Evolutionary conservation across 805 yeast species (phyloP), one percentile per base, ranked within the genome.

Genomic region (Scheffersomyces coipomensis): DNA sequence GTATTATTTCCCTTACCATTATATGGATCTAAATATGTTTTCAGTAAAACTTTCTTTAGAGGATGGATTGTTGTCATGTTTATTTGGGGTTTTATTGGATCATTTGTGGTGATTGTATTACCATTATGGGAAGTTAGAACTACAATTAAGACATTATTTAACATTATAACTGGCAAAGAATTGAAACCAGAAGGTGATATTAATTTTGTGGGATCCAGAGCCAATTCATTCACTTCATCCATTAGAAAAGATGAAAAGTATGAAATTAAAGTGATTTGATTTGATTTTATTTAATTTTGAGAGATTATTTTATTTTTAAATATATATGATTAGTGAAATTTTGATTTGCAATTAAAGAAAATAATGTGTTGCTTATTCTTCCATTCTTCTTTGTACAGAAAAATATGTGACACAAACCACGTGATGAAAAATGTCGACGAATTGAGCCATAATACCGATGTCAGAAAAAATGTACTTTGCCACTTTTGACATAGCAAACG

Each of bases 1-100:
- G 74, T 89, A 18, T 53, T 88, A 19, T 88, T 93, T 91, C 97
- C 97, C 53, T 85, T 88, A 88, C 96, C 97, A 48, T 83, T 89
- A 93, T 88, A 83, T 59, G 97, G 96, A 23, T 55, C 83, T 3
- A 73, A 76, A 3, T 88, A 88, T 55, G 70, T 88, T 29, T 89
- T 88, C 63, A 78, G 87, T 37, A 81, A 78, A 59, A 62, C 60
- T 40, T 87, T 87, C 65, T 89, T 88, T 62, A 85, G 93, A 5
- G 96, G 96, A 33, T 89, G 96, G 96, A 76, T 89, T 35, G 79
- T 75, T 26, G 95, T 88, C 22, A 80, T 83, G 44, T 78, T 89
- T 38, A 79, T 88, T 42, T 88, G 96, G 96, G 65, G 86, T 25
- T 87, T 86, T 63, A 68, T 76, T 51, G 75, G 85, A 26, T 80